These are phyloP conservation scores for Solanum corneliomulleri DNA, from an alignment of 257 asterid species.

Conservation along the genomic window DNA sequence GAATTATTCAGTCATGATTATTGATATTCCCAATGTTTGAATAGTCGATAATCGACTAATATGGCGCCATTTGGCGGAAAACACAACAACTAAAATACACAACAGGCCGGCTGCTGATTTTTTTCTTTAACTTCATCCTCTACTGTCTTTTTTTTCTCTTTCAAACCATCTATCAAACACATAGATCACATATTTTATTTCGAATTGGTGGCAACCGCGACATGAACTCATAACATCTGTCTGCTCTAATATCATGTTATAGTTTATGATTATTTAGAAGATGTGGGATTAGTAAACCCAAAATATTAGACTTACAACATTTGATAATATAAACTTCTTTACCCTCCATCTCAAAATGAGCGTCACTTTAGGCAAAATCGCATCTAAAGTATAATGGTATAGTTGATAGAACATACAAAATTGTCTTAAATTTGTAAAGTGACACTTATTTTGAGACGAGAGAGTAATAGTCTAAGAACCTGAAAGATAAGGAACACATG, in stretches of 20 bases:
- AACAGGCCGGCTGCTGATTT: not conserved
- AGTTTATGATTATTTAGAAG: not conserved
- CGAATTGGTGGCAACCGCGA: not conserved
- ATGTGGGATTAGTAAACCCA: not conserved
- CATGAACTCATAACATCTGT: not conserved
- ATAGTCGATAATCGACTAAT: not conserved
- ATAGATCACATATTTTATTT: not conserved
- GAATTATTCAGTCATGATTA: not conserved
- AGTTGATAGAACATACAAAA: too few species aligned
- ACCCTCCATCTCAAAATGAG: not conserved
- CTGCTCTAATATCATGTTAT: not conserved
- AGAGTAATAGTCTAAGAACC: not conserved
- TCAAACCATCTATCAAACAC: not conserved
- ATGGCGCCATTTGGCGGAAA: not conserved
- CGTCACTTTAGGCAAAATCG: accelerated
- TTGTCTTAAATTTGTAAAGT: not conserved
- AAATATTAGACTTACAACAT: not conserved
- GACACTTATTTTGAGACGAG: not conserved
- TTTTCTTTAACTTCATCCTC: not conserved
- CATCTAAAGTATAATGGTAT: too few species aligned
- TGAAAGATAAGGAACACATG: not conserved
- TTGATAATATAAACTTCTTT: not conserved
- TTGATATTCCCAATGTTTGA: not conserved
- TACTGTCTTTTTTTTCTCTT: not conserved
- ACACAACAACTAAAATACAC: not conserved